Percentiles rank a stretch among this genome's conserved stretches.
phyloP scores from a whole-genome alignment of 73 alveolate genomes.

The Tetrahymena thermophila region DNA sequence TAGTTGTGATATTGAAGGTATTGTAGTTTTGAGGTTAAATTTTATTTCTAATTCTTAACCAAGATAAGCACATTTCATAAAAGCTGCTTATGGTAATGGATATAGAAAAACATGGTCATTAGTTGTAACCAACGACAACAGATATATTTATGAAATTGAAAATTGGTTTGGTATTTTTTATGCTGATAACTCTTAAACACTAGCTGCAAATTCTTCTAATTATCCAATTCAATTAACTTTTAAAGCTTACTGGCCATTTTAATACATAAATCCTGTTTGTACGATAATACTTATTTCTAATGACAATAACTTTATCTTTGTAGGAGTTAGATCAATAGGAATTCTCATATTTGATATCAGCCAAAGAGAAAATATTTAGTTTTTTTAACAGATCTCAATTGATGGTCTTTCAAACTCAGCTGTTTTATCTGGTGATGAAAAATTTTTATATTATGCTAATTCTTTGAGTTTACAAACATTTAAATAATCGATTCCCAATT shows the following conservation, averaged over 20 bases:
- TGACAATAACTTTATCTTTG: background rate
- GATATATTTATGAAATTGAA: background rate
- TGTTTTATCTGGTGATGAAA: background rate
- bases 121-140: background rate
- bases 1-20: background rate
- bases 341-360: background rate
- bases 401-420: background rate
- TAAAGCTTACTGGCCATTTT: background rate
- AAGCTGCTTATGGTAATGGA: background rate
- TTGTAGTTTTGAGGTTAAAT: background rate
- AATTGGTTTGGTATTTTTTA: background rate
- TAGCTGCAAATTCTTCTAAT: background rate
- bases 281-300: background rate
- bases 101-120: background rate
- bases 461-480: background rate
- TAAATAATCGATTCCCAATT: background rate
- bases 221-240: background rate
- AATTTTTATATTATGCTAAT: background rate
- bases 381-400: background rate
- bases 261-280: background rate
- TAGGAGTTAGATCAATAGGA: background rate
- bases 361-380: background rate
- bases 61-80: background rate
- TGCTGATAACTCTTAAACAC: background rate
- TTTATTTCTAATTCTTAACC: background rate